Conservation (phyloP, 129 eudicot species). For the Deinandra increscens region DNA sequence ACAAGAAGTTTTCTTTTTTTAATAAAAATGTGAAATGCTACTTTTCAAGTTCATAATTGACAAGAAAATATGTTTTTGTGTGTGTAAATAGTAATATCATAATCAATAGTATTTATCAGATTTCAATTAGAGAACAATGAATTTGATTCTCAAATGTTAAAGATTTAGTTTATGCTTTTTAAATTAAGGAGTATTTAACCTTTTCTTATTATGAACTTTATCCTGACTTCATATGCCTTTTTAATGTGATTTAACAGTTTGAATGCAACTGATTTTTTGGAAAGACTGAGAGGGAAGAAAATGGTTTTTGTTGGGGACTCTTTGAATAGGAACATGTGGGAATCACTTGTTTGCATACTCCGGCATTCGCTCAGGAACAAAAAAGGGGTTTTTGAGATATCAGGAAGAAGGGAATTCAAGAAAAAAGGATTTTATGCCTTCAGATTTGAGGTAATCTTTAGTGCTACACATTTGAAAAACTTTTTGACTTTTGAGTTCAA, state of each 20-base stretch:
- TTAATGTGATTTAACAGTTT: slow-evolving; percentile 38
- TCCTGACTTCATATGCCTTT: neutral
- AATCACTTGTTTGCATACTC: slow-evolving; percentile 91
- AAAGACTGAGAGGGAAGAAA: slow-evolving; percentile 79
- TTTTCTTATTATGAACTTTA: neutral
- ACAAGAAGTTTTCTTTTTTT: neutral
- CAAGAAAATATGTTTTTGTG: neutral
- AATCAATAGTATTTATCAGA: neutral
- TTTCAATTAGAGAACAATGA: neutral
- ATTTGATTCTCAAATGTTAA: neutral
- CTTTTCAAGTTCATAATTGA: neutral
- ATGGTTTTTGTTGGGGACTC: slow-evolving; percentile 95
- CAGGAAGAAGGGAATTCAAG: slow-evolving; percentile 75
- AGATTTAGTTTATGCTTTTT: neutral
- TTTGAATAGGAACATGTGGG: slow-evolving; percentile 98
- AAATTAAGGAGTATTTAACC: neutral
- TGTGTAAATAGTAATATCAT: neutral
- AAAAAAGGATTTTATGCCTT: slow-evolving; percentile 86
- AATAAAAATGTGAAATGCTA: neutral
- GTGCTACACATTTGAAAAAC: neutral
- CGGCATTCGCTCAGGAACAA: slow-evolving; percentile 66
- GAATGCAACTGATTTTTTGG: slow-evolving; percentile 84
- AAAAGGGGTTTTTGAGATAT: slow-evolving; percentile 68
- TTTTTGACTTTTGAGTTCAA: slow-evolving; percentile 17
- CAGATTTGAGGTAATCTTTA: slow-evolving; percentile 76